These are phyloP conservation scores for Chenopodium suecicum DNA, from an alignment of 148 eudicot species.

Conservation along the genomic window DNA sequence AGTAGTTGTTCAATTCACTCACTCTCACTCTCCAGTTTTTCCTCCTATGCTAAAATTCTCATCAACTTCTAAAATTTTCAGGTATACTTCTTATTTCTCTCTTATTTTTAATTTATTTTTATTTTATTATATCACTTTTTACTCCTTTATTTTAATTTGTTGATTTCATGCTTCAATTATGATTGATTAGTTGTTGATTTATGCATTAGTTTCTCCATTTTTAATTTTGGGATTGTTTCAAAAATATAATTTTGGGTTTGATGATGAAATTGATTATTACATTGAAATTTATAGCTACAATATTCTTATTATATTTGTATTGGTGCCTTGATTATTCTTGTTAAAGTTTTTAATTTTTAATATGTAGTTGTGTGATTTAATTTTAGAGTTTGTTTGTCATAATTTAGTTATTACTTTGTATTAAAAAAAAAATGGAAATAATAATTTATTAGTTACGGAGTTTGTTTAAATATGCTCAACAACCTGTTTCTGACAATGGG, in stretches of 20 bases:
- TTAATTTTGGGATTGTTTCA: not conserved
- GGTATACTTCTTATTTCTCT: not conserved
- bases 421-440: too few relatives aligned
- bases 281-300: not conserved
- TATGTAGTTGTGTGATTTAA: not conserved
- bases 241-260: not conserved
- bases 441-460: too few relatives aligned
- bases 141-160: not conserved
- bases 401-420: not conserved
- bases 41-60: not conserved
- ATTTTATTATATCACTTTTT: not conserved
- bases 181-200: not conserved
- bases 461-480: too few relatives aligned
- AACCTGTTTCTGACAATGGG: too few relatives aligned
- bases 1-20: not conserved
- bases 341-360: not conserved
- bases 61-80: not conserved
- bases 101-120: not conserved
- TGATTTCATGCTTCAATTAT: not conserved
- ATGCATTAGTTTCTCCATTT: not conserved
- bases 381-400: not conserved
- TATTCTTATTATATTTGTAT: too few relatives aligned
- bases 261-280: not conserved
- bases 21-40: not conserved
- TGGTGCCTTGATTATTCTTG: not conserved